Evolutionary conservation across 2,329 filamentous ascomycete species (phyloP).

Genomic region (Talaromyces albobiverticillius): DNA sequence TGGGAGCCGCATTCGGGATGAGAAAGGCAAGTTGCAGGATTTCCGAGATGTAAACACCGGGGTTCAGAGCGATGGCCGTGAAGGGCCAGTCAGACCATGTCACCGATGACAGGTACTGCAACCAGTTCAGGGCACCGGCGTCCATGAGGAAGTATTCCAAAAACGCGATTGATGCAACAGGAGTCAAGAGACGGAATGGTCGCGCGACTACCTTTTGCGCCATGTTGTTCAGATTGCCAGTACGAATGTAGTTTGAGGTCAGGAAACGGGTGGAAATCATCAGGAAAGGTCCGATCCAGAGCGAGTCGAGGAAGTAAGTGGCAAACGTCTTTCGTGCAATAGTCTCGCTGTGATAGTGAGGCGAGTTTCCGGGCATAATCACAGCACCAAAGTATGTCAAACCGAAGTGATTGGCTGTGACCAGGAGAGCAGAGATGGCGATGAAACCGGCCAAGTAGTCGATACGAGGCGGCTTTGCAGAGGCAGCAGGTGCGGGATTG

Average conservation of each 20-base stretch:
- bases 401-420: slow-evolving; percentile 46
- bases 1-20: slow-evolving; percentile 48
- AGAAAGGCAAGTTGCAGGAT: slow-evolving; percentile 46
- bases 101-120: slow-evolving; percentile 46
- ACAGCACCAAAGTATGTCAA: slow-evolving; percentile 43
- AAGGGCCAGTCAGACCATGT: slow-evolving; percentile 51
- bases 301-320: slow-evolving; percentile 44
- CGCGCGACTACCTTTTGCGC: slow-evolving; percentile 45
- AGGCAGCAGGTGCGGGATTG: not conserved
- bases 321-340: slow-evolving; percentile 43
- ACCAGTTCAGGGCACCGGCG: slow-evolving; percentile 40
- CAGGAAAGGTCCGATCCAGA: slow-evolving; percentile 51
- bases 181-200: slow-evolving; percentile 47
- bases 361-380: slow-evolving; percentile 32
- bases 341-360: slow-evolving; percentile 40
- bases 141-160: slow-evolving; percentile 50
- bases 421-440: slow-evolving; percentile 42
- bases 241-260: slow-evolving; percentile 40
- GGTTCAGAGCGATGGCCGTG: slow-evolving; percentile 38
- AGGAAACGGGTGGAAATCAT: slow-evolving; percentile 49
- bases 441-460: slow-evolving; percentile 49
- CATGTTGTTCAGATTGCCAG: slow-evolving; percentile 42
- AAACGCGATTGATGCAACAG: slow-evolving; percentile 41
- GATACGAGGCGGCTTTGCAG: slow-evolving; percentile 27
- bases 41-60: slow-evolving; percentile 44